Evolutionary conservation across 495 filamentous ascomycete species (phyloP).

Genomic region (Amniculicola lignicola): DNA sequence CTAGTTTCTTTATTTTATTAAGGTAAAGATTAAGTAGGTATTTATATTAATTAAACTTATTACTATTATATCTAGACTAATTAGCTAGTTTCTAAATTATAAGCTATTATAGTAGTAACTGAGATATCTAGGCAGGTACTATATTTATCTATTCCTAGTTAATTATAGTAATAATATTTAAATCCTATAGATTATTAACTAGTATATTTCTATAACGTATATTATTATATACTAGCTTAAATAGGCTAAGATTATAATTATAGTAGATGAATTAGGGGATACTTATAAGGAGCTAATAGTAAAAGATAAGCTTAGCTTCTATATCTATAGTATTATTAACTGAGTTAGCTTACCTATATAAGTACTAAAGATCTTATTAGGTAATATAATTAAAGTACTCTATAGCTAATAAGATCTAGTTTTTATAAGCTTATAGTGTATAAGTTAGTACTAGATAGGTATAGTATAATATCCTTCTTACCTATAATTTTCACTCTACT

Average conservation of each 20-base stretch:
- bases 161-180: slow-evolving; percentile 18
- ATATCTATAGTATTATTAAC: slow-evolving; percentile 15
- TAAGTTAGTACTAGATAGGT: slow-evolving; percentile 9
- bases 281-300: slow-evolving; percentile 14
- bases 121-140: too few relatives aligned
- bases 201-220: slow-evolving; percentile 24
- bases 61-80: too few relatives aligned
- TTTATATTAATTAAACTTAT: too few relatives aligned
- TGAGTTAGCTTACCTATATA: slow-evolving; percentile 17
- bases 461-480: too few relatives aligned
- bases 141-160: slow-evolving; percentile 15
- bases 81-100: too few relatives aligned
- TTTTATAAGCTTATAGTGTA: slow-evolving; percentile 19
- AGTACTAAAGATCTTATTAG: slow-evolving; percentile 18
- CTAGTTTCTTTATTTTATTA: too few relatives aligned
- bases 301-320: slow-evolving; percentile 18
- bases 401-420: slow-evolving; percentile 13
- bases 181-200: slow-evolving; percentile 15
- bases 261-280: slow-evolving; percentile 13
- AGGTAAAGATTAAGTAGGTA: too few relatives aligned
- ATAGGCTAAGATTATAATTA: slow-evolving; percentile 12
- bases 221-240: slow-evolving; percentile 20
- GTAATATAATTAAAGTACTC: slow-evolving; percentile 25
- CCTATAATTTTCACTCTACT: too few relatives aligned
- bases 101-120: too few relatives aligned